These are phyloP conservation scores for Aspergillus fischeri DNA, from an alignment of 2,329 filamentous ascomycete genomes.

Conservation along the genomic window DNA sequence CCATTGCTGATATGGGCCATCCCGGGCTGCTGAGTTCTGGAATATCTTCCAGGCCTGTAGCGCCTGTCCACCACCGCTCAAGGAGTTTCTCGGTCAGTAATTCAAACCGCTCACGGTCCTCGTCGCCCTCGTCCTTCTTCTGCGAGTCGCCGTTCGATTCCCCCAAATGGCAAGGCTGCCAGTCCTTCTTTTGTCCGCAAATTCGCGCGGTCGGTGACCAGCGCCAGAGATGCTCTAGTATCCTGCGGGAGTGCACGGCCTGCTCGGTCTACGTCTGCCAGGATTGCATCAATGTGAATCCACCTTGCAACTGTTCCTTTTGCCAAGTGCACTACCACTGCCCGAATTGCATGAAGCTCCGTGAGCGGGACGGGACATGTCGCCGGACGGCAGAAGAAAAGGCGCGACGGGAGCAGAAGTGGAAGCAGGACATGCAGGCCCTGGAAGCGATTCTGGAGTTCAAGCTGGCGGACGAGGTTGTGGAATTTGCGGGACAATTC, in stretches of 20 bases:
- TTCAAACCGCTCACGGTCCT: slow-evolving; percentile 38
- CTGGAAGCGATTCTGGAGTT: slow-evolving; percentile 37
- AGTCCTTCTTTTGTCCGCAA: slow-evolving; percentile 46
- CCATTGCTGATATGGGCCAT: slow-evolving; percentile 21
- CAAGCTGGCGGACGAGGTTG: slow-evolving; percentile 41
- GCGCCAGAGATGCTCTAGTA: slow-evolving; percentile 41
- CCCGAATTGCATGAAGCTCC: slow-evolving; percentile 40
- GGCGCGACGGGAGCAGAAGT: slow-evolving; percentile 35
- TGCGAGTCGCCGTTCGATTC: slow-evolving; percentile 35
- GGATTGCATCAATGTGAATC: slow-evolving; percentile 38
- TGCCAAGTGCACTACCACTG: slow-evolving; percentile 42
- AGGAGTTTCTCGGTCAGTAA: slow-evolving; percentile 37
- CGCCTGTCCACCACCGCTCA: slow-evolving; percentile 27
- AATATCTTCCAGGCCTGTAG: slow-evolving; percentile 16
- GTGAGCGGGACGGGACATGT: slow-evolving; percentile 37
- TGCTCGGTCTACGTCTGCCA: slow-evolving; percentile 46
- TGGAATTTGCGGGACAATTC: slow-evolving; percentile 40
- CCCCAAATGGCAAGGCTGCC: slow-evolving; percentile 44
- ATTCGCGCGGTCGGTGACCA: slow-evolving; percentile 43
- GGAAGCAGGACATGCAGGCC: slow-evolving; percentile 39
- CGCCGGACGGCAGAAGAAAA: slow-evolving; percentile 37
- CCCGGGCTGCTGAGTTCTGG: slow-evolving; percentile 18
- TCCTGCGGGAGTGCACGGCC: slow-evolving; percentile 42
- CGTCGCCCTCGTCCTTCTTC: slow-evolving; percentile 37
- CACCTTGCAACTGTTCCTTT: slow-evolving; percentile 43